Base-by-base conservation (phyloP, 768 basidiomycete species). In the Lentinula lateritia region DNA sequence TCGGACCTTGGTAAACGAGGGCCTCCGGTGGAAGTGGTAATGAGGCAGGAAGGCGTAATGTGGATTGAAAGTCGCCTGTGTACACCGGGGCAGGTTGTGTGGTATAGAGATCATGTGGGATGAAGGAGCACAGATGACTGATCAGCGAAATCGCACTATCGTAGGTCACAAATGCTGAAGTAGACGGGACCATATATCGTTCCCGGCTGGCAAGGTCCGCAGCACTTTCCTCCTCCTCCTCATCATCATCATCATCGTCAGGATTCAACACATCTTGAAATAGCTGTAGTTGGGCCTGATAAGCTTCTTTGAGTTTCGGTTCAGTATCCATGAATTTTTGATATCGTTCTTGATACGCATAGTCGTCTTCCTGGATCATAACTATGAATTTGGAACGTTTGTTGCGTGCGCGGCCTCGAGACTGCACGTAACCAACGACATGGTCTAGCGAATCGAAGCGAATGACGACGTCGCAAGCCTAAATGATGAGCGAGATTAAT, bases 391-490 rank as follows among this genome's bases (percentile, higher is more conserved):
- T 87, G 1, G 93, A 93, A 0, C 82, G 76, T 61, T 83, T 83
- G 62, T 86, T 88, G 50, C 94, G 80, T 0, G 94, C 93, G 12
- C 94, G 82, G 42, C 94, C 94, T 32, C 94, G 86, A 18, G 91
- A 93, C 71, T 96, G 94, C 45, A 95, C 83, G 66, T 95, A 95
- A 53, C 88, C 89, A 18, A 89, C 87, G 83, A 94, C 87, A 63
- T 93, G 91, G 43, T 88, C 83, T 7, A 94, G 76, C 6, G 83
- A 76, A 68, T 96, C 93, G 66, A 93, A 95, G 5, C 93, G 90
- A 65, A 95, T 80, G 50, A 94, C 90, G 7, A 95, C 77, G 68
- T 93, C 90, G 71, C 93, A 95, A 10, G 88, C 88, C 89, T 92
- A 28, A 16, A 7, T 18, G 13, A 36, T 52, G 15, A 5, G 38